Base-by-base conservation (phyloP, 306 rosid genomes). In the Mimosa bimucronata region DNA sequence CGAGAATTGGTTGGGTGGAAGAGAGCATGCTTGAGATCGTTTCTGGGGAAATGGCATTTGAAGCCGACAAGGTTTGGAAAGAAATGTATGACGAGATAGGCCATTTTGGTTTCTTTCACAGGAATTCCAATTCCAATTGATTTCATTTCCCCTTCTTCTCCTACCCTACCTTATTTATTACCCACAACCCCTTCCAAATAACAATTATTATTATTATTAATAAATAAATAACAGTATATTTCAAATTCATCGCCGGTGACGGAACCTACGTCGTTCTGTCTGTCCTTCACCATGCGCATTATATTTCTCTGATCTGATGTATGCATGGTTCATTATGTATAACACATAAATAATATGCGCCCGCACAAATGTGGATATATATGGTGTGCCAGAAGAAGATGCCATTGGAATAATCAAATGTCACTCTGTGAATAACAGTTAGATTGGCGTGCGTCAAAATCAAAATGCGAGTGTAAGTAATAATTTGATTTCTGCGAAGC, bases 61-160 rank as follows among this genome's bases (percentile, higher is more conserved):
- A 94, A 80, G 91, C 88, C 6, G 98, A 94, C 75, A 87, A 84
- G 42, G 88, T 91, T 73, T 91, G 97, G 98, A 19, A 80, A 42
- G 97, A 94, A 58, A 83, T 91, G 50, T 85, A 85, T 50, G 92
- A 95, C 44, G 92, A 95, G 75, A 77, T 91, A 77, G 92, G 91
- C 29, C 98, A 95, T 82, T 87, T 95, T 92, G 71, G 88, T 91
- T 82, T 92, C 97, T 38, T 80, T 42, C 48, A 74, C 75, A 25
- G 61, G 48, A 26, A 71, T 77, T 72, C 73, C 66, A 26, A 71
- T 77, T 72, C 73, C 66, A 57, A 38, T 23, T 68, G 31, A 68
- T 12, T 21, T 41, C n/a, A 45, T 26, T n/a, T 68, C 5, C 12
- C 38, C 3, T 34, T 34, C 5, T 6, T 34, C 38, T 34, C 38